Conservation (phyloP, 225 moss, liverwort and hornwort species). For the Sphagnum contortum region DNA sequence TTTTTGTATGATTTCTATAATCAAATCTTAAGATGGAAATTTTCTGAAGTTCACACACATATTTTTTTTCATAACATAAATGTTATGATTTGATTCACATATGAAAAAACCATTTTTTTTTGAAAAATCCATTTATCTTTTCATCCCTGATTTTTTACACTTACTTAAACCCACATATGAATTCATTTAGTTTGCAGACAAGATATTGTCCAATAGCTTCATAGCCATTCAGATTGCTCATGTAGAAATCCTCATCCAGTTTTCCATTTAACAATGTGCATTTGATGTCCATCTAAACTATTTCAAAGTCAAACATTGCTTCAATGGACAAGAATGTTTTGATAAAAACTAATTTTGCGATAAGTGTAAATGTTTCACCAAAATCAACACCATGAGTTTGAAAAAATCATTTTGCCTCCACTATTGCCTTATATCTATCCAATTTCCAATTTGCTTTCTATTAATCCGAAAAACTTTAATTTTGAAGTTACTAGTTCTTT, state of each 20-base stretch:
- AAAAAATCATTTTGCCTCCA: neutral
- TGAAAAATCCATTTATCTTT: neutral
- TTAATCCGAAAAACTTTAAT: conserved; percentile 3
- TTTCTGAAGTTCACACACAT: no score
- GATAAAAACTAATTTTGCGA: neutral
- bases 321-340: neutral
- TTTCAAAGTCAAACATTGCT: neutral
- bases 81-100: neutral
- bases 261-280: neutral
- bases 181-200: neutral
- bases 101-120: neutral
- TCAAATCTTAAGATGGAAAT: no score
- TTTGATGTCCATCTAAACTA: neutral
- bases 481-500: neutral
- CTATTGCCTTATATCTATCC: neutral
- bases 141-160: neutral
- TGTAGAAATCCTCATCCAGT: neutral
- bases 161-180: neutral
- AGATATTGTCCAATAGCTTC: neutral
- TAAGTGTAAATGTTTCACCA: neutral
- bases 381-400: conserved; percentile 1
- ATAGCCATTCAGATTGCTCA: neutral
- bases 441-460: neutral
- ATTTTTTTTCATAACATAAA: neutral
- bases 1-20: no score